phyloP scores from a whole-genome alignment of 2,329 filamentous ascomycete genomes.

The Penicillium hesseltinei region DNA sequence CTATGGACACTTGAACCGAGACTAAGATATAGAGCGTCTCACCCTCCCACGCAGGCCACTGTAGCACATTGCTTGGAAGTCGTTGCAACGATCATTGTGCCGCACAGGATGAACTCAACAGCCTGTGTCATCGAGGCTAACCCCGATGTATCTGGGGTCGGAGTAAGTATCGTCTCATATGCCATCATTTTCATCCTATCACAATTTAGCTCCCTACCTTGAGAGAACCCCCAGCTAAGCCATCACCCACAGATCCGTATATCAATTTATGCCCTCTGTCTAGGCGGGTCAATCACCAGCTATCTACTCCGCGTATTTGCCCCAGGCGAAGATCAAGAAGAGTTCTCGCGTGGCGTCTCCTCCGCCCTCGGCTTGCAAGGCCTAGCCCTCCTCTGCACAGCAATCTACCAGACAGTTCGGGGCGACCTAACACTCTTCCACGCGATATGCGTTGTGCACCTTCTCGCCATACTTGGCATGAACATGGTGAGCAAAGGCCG shows the following conservation, averaged over 20 bases:
- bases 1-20: not conserved
- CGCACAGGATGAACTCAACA: conserved; percentile 14
- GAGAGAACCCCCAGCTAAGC: not conserved
- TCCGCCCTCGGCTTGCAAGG: conserved; percentile 20
- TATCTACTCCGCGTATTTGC: conserved; percentile 15
- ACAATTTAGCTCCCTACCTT: not conserved
- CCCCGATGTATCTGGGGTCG: conserved; percentile 16
- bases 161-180: conserved; percentile 10
- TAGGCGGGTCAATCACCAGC: conserved; percentile 16
- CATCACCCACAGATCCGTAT: conserved; percentile 13
- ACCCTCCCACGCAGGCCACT: not conserved
- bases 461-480: conserved; percentile 16
- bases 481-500: conserved; percentile 18
- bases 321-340: conserved; percentile 17
- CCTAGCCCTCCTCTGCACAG: conserved; percentile 19
- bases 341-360: conserved; percentile 18
- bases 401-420: conserved; percentile 19
- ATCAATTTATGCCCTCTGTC: conserved; percentile 19
- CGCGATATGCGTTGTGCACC: conserved; percentile 20
- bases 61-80: not conserved
- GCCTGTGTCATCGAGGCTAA: conserved; percentile 17
- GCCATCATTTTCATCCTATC: not conserved
- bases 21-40: not conserved
- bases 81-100: not conserved
- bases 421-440: conserved; percentile 20